phyloP scores from a whole-genome alignment of 176 grass and related monocot genomes.

The Bonia amplexicaulis region DNA sequence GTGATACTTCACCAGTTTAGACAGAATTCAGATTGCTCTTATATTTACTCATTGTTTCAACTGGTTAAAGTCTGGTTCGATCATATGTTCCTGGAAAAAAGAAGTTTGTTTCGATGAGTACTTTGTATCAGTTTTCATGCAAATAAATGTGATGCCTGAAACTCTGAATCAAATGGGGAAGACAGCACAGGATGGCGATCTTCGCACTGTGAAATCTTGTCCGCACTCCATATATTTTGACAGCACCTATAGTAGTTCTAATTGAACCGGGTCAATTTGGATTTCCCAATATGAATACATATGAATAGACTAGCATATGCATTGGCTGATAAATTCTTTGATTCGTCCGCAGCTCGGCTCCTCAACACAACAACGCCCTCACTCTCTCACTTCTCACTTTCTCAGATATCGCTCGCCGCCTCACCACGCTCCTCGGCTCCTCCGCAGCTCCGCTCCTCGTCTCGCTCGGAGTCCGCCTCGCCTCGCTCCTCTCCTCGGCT shows the following conservation, averaged over 20 bases:
- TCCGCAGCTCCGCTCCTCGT: too few species aligned
- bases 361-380: too few species aligned
- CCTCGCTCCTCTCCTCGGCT: too few species aligned
- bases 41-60: not conserved
- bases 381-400: too few species aligned
- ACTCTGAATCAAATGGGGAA: not conserved
- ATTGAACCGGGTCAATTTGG: not conserved
- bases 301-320: too few species aligned
- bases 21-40: not conserved
- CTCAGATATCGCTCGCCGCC: too few species aligned
- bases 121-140: not conserved
- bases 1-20: not conserved
- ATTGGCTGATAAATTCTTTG: too few species aligned
- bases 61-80: not conserved
- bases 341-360: too few species aligned
- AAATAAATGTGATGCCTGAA: not conserved
- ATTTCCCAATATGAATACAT: too few species aligned
- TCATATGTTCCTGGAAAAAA: not conserved
- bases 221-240: not conserved
- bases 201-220: not conserved
- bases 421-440: too few species aligned
- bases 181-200: not conserved
- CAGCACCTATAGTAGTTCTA: not conserved
- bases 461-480: too few species aligned
- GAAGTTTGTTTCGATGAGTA: not conserved